Evolutionary conservation across 1,284 basidiomycete genomes (phyloP).

Genomic region (Apiotrichum gamsii): DNA sequence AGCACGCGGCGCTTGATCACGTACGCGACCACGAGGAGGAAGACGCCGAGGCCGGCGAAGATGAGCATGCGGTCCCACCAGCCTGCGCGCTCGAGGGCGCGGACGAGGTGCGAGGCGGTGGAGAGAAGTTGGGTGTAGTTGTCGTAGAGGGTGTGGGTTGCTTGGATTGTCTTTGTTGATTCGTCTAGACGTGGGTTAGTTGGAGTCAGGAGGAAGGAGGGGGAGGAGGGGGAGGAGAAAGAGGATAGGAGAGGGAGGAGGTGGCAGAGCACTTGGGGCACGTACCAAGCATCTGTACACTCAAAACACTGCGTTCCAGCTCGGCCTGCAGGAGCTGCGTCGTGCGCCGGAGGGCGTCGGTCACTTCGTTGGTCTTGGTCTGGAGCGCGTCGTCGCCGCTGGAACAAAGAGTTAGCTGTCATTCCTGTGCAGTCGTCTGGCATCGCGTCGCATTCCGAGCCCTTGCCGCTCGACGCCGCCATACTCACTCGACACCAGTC

Average conservation of each 20-base stretch:
- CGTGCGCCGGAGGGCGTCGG: conserved; percentile 74
- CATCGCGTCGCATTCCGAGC: background rate
- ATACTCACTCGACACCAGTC: conserved; percentile 17
- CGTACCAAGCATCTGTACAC: conserved; percentile 74
- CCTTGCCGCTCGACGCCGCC: no score
- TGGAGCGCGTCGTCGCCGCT: conserved; percentile 75
- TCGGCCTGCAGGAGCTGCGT: conserved; percentile 80
- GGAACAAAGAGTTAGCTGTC: conserved; percentile 2
- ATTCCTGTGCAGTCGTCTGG: background rate
- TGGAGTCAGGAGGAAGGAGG: background rate
- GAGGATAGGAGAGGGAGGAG: no score
- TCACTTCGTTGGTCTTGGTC: conserved; percentile 79
- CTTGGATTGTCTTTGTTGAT: conserved; percentile 66
- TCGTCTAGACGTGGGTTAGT: conserved; percentile 51
- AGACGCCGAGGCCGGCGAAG: conserved; percentile 68
- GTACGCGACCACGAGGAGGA: conserved; percentile 73
- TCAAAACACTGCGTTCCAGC: conserved; percentile 77
- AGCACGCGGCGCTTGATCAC: conserved; percentile 79
- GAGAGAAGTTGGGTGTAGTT: conserved; percentile 65
- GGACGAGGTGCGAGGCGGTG: conserved; percentile 74
- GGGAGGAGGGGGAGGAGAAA: background rate
- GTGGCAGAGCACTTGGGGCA: no score
- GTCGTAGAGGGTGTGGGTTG: conserved; percentile 73
- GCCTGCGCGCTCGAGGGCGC: conserved; percentile 77
- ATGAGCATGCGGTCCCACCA: conserved; percentile 85